These are phyloP conservation scores for Tulasnella sp. DNA, from an alignment of 768 basidiomycete genomes.

Conservation along the genomic window DNA sequence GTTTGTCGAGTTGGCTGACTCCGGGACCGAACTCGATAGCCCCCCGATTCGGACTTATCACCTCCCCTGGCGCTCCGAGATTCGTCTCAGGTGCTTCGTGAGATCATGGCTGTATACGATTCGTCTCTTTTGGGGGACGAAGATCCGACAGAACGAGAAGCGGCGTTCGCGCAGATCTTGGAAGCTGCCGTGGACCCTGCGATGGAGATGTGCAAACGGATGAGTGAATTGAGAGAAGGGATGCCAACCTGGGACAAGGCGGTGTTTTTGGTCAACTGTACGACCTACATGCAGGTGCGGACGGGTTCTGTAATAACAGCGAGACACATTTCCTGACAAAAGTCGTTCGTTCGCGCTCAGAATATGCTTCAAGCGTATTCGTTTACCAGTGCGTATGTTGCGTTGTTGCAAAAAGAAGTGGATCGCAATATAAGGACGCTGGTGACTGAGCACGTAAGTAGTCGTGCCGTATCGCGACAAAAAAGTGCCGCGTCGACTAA, in stretches of 20 bases:
- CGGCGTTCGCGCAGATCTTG: slow-evolving; percentile 66
- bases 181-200: slow-evolving; percentile 84
- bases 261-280: slow-evolving; percentile 82
- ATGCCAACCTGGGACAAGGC: slow-evolving; percentile 76
- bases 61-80: slow-evolving; percentile 80
- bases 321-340: neutral
- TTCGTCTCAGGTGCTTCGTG: slow-evolving; percentile 75
- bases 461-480: neutral
- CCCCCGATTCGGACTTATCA: slow-evolving; percentile 57
- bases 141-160: slow-evolving; percentile 35
- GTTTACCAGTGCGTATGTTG: slow-evolving; percentile 63
- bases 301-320: neutral
- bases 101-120: slow-evolving; percentile 85
- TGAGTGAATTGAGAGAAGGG: slow-evolving; percentile 53
- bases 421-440: slow-evolving; percentile 60
- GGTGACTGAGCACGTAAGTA: slow-evolving; percentile 76
- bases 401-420: slow-evolving; percentile 55
- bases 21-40: slow-evolving; percentile 32
- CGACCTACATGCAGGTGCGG: slow-evolving; percentile 74
- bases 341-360: slow-evolving; percentile 41
- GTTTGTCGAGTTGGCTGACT: neutral
- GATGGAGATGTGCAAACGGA: slow-evolving; percentile 65
- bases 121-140: slow-evolving; percentile 75
- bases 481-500: neutral
- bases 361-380: slow-evolving; percentile 61